Percentiles rank a stretch among this genome's conserved stretches.
These are phyloP conservation scores for Xylariaceae sp. DNA, from an alignment of 2,329 filamentous ascomycete genomes.

Conservation along the genomic window DNA sequence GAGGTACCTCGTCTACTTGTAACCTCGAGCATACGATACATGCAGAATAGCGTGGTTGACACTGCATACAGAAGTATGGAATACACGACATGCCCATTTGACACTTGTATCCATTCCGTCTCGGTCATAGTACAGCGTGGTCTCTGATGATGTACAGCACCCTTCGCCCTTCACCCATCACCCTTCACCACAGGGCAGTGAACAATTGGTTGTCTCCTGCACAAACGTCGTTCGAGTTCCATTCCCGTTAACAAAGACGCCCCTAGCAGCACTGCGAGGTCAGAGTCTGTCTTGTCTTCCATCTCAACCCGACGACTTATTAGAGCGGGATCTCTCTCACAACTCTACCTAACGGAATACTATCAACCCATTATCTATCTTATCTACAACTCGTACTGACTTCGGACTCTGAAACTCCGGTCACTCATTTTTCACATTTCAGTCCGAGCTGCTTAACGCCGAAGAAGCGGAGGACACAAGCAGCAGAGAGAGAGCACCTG, in stretches of 20 bases:
- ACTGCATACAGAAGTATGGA: not conserved
- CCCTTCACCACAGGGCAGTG: not conserved
- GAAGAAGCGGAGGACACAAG: not conserved
- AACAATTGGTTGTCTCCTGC: not conserved
- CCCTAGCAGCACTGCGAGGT: not conserved
- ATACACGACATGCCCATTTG: no score
- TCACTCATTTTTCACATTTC: not conserved
- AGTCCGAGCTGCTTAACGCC: not conserved
- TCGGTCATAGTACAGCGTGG: not conserved
- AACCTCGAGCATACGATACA: no score
- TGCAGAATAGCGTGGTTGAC: not conserved
- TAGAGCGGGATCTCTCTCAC: not conserved
- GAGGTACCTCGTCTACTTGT: no score
- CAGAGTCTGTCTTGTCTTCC: not conserved
- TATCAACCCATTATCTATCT: not conserved
- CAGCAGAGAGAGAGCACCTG: no score
- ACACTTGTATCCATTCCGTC: not conserved
- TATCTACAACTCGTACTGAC: not conserved
- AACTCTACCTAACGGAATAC: not conserved
- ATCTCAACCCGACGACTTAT: not conserved
- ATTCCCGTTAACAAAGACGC: not conserved
- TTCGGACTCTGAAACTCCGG: not conserved
- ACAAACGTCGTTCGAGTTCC: not conserved
- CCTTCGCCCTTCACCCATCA: no score
- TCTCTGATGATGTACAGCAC: no score